Base-by-base conservation (phyloP, 78 protist species). In the Dictyostelium firmibasis region DNA sequence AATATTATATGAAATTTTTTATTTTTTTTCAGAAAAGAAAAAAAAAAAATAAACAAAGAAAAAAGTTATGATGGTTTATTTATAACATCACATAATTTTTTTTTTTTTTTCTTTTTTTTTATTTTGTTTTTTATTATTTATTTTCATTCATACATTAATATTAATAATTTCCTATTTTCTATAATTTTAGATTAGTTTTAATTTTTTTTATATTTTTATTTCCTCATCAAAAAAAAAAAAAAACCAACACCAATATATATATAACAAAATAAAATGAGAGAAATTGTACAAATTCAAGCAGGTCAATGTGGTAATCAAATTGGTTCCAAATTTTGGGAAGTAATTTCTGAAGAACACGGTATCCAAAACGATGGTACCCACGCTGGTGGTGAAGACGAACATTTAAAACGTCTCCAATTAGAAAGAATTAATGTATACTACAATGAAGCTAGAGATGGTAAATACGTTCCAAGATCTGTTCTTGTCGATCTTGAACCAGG, bases 291-390 rank as follows among this genome's bases (percentile, higher is more conserved):
- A 96, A 35, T 99, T 76, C 99, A 99, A 87, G 98, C 93, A 29
- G 99, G 99, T 85, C 99, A 99, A 96, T 98, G 99, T 93, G 99
- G 99, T 81, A 98, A 98, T 97, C 99, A 99, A 96, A 97, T 98
- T 81, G 99, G 99, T 72, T 92, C 98, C 91, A 98, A 98, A 94
- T 92, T 96, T 78, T 96, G 96, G 96, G 93, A 92, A 82, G 96
- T 98, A 29, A 98, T 99, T 93, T 98, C 99, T n/a, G 97, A 92
- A 78, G 99, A 99, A 97, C 99, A 99, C 93, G 99, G 99, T 57
- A 91, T 99, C 81, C 98, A 99, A 96, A 96, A 95, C 31, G 95
- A 97, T 69, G 99, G 99, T 62, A 70, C 97, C 27, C 98, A 96
- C 97, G 83, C 75, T 69, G 99, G 99, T 20, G 98, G 98, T 78